phyloP scores from a whole-genome alignment of 768 basidiomycete species.

The Collybia nuda region DNA sequence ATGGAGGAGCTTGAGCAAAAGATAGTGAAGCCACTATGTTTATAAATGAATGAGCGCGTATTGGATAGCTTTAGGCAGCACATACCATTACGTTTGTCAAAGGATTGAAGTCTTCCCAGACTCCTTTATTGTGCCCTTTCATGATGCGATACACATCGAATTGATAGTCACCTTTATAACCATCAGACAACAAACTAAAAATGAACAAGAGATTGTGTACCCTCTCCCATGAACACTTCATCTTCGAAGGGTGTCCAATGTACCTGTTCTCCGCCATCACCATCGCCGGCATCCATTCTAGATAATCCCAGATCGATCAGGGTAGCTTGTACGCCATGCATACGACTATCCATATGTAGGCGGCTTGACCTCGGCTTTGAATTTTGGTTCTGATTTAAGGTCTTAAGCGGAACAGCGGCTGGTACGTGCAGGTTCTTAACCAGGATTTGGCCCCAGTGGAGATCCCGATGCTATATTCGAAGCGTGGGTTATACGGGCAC shows the following conservation, averaged over 20 bases:
- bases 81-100: conserved; percentile 89
- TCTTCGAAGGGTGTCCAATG: conserved; percentile 86
- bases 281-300: conserved; percentile 66
- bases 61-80: neutral
- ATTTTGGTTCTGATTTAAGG: conserved; percentile 31
- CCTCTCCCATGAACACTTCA: conserved; percentile 91
- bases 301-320: conserved; percentile 96
- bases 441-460: conserved; percentile 98
- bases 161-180: conserved; percentile 75
- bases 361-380: conserved; percentile 21
- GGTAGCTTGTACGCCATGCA: conserved; percentile 73
- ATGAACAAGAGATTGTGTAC: conserved; percentile 31
- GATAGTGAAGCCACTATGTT: conserved; percentile 87
- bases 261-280: conserved; percentile 39
- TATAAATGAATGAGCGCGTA: conserved; percentile 7
- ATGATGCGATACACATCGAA: conserved; percentile 95
- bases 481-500: too few relatives aligned
- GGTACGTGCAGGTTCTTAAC: conserved; percentile 53
- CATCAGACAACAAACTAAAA: neutral
- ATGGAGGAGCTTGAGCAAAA: conserved; percentile 69
- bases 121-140: conserved; percentile 53
- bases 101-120: conserved; percentile 80
- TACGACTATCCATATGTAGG: conserved; percentile 62
- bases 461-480: conserved; percentile 81
- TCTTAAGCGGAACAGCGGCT: conserved; percentile 27